Conservation (phyloP, 495 filamentous ascomycete genomes). For the Geoglossum glabrum region DNA sequence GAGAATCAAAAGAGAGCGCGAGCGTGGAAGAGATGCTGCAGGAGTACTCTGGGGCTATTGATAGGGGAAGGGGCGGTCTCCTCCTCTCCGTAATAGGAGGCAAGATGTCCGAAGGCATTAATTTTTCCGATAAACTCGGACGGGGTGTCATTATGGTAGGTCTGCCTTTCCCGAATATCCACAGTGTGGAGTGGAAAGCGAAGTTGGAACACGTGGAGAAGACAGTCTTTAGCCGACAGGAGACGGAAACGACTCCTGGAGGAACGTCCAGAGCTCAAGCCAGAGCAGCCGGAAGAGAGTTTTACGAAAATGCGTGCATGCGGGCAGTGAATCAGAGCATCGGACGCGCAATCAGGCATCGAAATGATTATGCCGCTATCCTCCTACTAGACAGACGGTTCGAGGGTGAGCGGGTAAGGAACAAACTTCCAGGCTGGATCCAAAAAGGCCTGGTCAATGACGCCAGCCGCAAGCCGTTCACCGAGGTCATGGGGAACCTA, state of each 20-base stretch:
- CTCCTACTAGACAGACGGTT: constrained; percentile 69
- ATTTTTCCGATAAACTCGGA: constrained; percentile 84
- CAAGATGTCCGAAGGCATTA: constrained; percentile 91
- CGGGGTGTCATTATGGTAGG: constrained; percentile 78
- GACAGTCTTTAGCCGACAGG: constrained; percentile 27
- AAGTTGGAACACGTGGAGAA: constrained; percentile 73
- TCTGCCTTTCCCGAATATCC: constrained; percentile 80
- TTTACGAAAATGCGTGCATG: constrained; percentile 94
- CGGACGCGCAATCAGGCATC: constrained; percentile 77
- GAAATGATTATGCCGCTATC: constrained; percentile 75
- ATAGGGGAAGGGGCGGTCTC: constrained; percentile 46
- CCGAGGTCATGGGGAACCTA: neutral
- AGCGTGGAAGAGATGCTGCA: constrained; percentile 45
- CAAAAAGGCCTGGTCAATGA: constrained; percentile 9
- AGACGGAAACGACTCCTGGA: neutral
- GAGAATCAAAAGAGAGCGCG: constrained; percentile 35
- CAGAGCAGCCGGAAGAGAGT: constrained; percentile 54
- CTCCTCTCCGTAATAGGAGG: constrained; percentile 91
- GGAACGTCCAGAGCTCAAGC: neutral
- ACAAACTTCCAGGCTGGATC: constrained; percentile 84
- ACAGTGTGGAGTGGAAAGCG: constrained; percentile 79
- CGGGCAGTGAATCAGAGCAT: constrained; percentile 93
- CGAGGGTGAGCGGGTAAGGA: constrained; percentile 40
- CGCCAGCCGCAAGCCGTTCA: neutral
- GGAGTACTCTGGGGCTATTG: constrained; percentile 50